A percentile compares a stretch with the other conserved stretches of the same genome.
Conservation (phyloP, 345 rosid genomes). For the Salix brachista region DNA sequence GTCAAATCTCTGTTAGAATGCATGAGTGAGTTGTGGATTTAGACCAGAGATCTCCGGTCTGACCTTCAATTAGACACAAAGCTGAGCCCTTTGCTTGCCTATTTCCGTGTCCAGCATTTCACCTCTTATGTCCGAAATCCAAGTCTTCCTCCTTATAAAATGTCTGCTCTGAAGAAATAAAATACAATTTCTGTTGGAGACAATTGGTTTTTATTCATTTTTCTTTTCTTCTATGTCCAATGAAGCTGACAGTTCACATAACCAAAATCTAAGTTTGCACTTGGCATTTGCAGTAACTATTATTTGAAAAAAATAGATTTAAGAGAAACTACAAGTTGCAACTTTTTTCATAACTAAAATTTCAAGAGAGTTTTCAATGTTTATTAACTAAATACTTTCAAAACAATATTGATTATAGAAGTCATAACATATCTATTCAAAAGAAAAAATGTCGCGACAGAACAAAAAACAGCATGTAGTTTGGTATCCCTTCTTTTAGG, state of each 20-base stretch:
- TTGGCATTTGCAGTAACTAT: too few relatives aligned
- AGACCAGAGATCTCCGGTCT: constrained; percentile 22
- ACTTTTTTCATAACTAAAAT: too few relatives aligned
- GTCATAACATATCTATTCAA: neutral
- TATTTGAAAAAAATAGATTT: too few relatives aligned
- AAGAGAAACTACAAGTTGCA: too few relatives aligned
- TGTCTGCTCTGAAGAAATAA: neutral
- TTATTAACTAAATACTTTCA: too few relatives aligned
- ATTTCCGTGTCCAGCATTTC: neutral
- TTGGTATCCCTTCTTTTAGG: neutral
- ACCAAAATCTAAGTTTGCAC: neutral
- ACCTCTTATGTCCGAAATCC: neutral
- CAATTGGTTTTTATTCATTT: neutral
- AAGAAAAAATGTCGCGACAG: neutral
- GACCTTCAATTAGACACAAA: constrained; percentile 21
- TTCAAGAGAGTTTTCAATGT: too few relatives aligned
- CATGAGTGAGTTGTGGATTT: neutral
- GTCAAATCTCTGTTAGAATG: constrained; percentile 9
- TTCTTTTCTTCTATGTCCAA: too few relatives aligned
- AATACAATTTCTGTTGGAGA: neutral
- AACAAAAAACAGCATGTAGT: neutral
- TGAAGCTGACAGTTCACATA: neutral
- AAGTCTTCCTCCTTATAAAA: neutral
- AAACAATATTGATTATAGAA: neutral
- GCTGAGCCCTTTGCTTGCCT: neutral